Evolutionary conservation across 2,329 filamentous ascomycete genomes (phyloP).

Genomic region (Lasiodiplodia gonubiensis): DNA sequence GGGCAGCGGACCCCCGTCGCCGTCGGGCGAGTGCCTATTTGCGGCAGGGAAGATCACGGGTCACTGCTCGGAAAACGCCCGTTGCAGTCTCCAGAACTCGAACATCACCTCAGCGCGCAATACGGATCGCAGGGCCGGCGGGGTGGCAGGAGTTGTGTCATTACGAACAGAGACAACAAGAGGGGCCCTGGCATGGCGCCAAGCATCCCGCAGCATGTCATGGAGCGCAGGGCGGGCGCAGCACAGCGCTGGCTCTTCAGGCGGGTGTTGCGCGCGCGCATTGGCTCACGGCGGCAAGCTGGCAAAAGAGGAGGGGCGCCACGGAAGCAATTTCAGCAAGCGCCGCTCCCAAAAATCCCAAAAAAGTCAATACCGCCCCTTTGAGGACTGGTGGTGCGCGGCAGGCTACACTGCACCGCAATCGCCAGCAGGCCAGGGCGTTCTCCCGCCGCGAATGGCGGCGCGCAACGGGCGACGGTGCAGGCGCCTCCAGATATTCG

Average conservation of each 20-base stretch:
- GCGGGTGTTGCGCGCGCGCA: constrained; percentile 13
- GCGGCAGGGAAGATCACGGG: neutral
- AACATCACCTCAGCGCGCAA: constrained; percentile 9
- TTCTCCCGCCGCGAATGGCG: constrained; percentile 1
- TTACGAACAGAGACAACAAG: neutral
- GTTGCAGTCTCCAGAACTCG: neutral
- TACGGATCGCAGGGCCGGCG: constrained; percentile 20
- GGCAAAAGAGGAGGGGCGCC: neutral
- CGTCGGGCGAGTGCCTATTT: constrained; percentile 1
- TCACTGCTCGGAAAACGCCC: neutral
- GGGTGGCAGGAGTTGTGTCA: neutral
- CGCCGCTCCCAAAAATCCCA: constrained; percentile 4
- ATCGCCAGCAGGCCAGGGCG: neutral
- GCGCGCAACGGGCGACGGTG: neutral
- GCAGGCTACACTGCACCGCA: constrained; percentile 1
- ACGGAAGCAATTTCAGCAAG: constrained; percentile 24
- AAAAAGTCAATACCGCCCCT: neutral
- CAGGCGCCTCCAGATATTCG: constrained; percentile 7
- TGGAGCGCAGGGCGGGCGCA: constrained; percentile 7
- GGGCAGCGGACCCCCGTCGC: neutral
- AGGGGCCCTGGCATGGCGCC: constrained; percentile 1
- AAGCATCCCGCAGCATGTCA: neutral
- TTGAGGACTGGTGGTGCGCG: no score
- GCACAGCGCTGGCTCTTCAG: constrained; percentile 13
- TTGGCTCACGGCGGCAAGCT: constrained; percentile 1